Evolutionary conservation across 2,329 filamentous ascomycete genomes (phyloP).

Genomic region (Dactylellina drechsleri): DNA sequence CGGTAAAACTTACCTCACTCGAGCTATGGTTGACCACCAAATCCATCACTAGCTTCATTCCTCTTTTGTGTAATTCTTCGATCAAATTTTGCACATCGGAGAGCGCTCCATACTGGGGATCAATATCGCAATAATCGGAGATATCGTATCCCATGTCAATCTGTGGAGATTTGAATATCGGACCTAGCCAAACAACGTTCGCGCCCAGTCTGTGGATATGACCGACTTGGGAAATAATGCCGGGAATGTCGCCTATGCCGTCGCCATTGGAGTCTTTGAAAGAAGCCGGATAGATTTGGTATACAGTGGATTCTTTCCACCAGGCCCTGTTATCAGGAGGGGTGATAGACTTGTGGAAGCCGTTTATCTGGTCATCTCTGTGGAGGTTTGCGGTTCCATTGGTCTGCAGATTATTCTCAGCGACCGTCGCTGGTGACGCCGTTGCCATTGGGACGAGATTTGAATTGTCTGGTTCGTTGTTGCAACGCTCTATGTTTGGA

Average conservation of each 20-base stretch:
- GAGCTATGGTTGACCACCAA: constrained; percentile 82
- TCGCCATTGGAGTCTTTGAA: constrained; percentile 71
- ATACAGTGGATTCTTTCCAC: constrained; percentile 66
- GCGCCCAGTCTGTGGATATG: constrained; percentile 72
- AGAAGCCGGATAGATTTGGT: constrained; percentile 70
- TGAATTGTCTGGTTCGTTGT: not conserved
- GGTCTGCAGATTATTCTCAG: constrained; percentile 3
- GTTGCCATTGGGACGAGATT: constrained; percentile 3
- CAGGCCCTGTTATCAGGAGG: constrained; percentile 58
- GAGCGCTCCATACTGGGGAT: constrained; percentile 74
- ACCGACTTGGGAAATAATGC: constrained; percentile 73
- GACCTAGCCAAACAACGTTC: constrained; percentile 71
- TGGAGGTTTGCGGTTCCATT: not conserved
- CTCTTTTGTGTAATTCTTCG: constrained; percentile 69
- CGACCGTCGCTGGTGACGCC: constrained; percentile 16
- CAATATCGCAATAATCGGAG: constrained; percentile 73
- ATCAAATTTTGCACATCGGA: constrained; percentile 73
- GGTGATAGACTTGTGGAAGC: not conserved
- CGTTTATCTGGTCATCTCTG: not conserved
- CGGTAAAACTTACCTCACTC: constrained; percentile 64
- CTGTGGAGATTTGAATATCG: constrained; percentile 71
- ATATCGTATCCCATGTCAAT: constrained; percentile 77
- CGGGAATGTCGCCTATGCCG: constrained; percentile 73
- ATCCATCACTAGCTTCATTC: constrained; percentile 78
- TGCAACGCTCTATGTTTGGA: too few relatives aligned